These are phyloP conservation scores for Talaromyces stipitatus DNA, from an alignment of 495 filamentous ascomycete genomes.

Conservation along the genomic window DNA sequence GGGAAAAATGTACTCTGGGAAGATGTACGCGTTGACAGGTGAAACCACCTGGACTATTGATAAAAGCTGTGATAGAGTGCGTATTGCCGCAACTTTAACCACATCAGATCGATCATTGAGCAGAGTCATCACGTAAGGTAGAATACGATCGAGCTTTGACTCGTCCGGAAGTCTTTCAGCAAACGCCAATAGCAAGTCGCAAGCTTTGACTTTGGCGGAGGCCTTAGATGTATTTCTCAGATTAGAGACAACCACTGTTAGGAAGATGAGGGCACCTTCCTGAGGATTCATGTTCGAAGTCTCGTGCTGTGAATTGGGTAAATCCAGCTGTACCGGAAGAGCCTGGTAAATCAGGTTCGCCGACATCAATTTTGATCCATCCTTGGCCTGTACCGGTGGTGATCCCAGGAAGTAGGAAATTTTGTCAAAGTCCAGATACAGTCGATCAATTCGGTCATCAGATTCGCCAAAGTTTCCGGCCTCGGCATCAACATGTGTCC, in stretches of 20 bases:
- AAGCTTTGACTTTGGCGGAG: constrained; percentile 80
- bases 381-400: constrained; percentile 11
- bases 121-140: constrained; percentile 80
- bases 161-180: constrained; percentile 89
- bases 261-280: constrained; percentile 87
- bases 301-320: constrained; percentile 73
- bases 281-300: constrained; percentile 25
- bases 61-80: constrained; percentile 79
- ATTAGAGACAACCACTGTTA: constrained; percentile 80
- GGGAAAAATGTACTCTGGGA: constrained; percentile 90
- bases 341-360: constrained; percentile 30
- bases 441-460: constrained; percentile 86
- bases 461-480: constrained; percentile 66
- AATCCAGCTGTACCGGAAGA: constrained; percentile 77
- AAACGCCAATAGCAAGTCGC: constrained; percentile 89
- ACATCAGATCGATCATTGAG: constrained; percentile 73
- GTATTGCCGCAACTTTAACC: constrained; percentile 77
- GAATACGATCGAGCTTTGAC: constrained; percentile 87
- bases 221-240: constrained; percentile 82
- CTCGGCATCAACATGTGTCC: constrained; percentile 52
- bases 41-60: constrained; percentile 82
- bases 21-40: constrained; percentile 90
- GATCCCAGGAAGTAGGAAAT: constrained; percentile 83
- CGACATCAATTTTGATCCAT: constrained; percentile 15
- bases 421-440: constrained; percentile 95